Evolutionary conservation across 2,329 filamentous ascomycete genomes (phyloP).

Genomic region (Fusarium solani-melongenae): DNA sequence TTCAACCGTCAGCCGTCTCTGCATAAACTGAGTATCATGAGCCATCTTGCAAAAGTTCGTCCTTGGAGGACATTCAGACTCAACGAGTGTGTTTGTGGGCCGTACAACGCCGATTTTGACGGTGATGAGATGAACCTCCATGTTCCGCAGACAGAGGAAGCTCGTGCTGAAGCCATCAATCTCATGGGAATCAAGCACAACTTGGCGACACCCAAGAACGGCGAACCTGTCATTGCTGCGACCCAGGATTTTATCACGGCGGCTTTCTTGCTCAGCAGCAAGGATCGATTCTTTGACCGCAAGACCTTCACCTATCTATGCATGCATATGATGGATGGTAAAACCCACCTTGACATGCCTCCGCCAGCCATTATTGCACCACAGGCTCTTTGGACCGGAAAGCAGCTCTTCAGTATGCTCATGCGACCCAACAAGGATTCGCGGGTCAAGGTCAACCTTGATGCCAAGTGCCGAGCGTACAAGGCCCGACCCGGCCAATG

Average conservation of each 20-base stretch:
- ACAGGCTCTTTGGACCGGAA: slow-evolving; percentile 91
- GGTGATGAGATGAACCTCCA: slow-evolving; percentile 99
- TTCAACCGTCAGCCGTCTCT: slow-evolving; percentile 98
- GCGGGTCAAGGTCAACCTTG: slow-evolving; percentile 87
- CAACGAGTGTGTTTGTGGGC: slow-evolving; percentile 97
- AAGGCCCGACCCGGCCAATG: slow-evolving; percentile 66
- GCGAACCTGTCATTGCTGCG: slow-evolving; percentile 97
- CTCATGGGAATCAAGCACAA: slow-evolving; percentile 99
- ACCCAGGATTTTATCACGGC: slow-evolving; percentile 99
- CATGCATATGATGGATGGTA: slow-evolving; percentile 90
- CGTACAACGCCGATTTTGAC: slow-evolving; percentile 99
- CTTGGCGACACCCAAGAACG: slow-evolving; percentile 94
- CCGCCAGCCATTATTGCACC: slow-evolving; percentile 89
- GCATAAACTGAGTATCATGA: slow-evolving; percentile 98
- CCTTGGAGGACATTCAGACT: slow-evolving; percentile 96
- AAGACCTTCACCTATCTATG: slow-evolving; percentile 90
- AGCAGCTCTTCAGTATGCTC: slow-evolving; percentile 93
- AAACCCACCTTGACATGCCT: slow-evolving; percentile 83
- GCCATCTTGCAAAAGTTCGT: slow-evolving; percentile 90
- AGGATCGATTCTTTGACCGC: slow-evolving; percentile 92
- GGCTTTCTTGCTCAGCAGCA: slow-evolving; percentile 89
- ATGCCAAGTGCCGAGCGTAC: slow-evolving; percentile 90
- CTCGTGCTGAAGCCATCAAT: slow-evolving; percentile 92
- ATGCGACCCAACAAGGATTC: slow-evolving; percentile 90
- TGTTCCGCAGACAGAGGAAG: slow-evolving; percentile 97